Evolutionary conservation across 768 basidiomycete genomes (phyloP), one percentile per base, ranked within the genome.

Genomic region (Russula vinacea): DNA sequence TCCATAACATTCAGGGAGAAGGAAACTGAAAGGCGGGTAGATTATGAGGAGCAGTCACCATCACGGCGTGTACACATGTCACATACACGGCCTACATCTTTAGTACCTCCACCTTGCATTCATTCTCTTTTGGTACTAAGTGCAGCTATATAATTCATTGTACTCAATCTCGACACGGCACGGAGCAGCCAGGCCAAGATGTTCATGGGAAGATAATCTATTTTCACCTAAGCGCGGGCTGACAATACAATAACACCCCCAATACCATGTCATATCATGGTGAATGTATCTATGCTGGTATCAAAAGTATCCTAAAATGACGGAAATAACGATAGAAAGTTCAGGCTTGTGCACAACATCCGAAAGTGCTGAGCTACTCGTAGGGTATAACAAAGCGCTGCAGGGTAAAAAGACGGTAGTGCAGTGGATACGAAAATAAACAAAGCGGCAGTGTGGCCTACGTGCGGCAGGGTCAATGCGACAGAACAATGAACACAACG

Each of bases 271-370:
- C 58, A 60, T 29, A 44, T 49, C 39, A 60, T 44, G 33, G 54
- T 42, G 53, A 53, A 51, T 29, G 58, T 56, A 53, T 51, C 29
- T 51, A 37, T 57, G 64, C 29, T 45, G 44, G 19, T 65, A 51
- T 57, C 59, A 47, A 37, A 42, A 60, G 44, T 50, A 37, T 56
- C 49, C 16, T 5, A 35, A 26, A 33, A 37, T 39, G 35, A n/a
- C 49, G 45, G 3, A 40, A 52, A 65, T 65, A 65, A 65, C 39
- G 42, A 65, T 61, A 61, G 32, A 50, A 60, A 60, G 58, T 39
- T 44, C 35, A 45, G 24, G 58, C 32, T 37, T 33, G 19, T 56
- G 55, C 59, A 56, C 49, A 51, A 56, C 59, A 39, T 51, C 40
- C 35, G 24, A 50, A 49, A 45, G 56, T 59, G 42, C 53, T 61